A percentile compares a stretch with the other conserved stretches of the same genome.
Conservation (phyloP, 2,329 filamentous ascomycete genomes). For the Hypoxylon sp. region DNA sequence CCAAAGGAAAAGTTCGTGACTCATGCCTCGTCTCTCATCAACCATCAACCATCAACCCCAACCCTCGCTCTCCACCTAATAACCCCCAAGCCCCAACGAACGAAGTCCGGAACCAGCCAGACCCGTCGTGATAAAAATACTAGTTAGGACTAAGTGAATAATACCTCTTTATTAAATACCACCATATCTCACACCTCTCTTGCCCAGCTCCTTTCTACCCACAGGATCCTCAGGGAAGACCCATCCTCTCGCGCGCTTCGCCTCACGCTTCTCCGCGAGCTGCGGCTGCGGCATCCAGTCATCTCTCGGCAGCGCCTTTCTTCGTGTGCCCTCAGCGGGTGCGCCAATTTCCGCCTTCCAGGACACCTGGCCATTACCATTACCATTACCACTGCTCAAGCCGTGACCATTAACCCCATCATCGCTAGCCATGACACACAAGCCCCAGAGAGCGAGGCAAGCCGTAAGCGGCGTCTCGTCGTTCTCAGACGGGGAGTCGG, state of each 20-base stretch:
- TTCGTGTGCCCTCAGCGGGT: conserved; percentile 78
- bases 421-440: conserved; percentile 79
- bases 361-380: conserved; percentile 67
- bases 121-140: conserved; percentile 6
- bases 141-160: conserved; percentile 12
- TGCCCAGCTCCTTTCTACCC: conserved; percentile 79
- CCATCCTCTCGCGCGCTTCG: conserved; percentile 82
- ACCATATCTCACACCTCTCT: conserved; percentile 73
- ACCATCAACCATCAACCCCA: conserved; percentile 4
- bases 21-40: conserved; percentile 42
- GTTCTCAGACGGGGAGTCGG: conserved; percentile 39
- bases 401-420: conserved; percentile 72
- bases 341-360: conserved; percentile 83
- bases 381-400: conserved; percentile 56
- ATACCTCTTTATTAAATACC: conserved; percentile 54
- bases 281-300: conserved; percentile 82
- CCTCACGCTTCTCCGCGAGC: conserved; percentile 81
- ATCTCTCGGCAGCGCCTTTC: conserved; percentile 79
- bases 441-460: conserved; percentile 81
- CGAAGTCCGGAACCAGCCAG: conserved; percentile 34
- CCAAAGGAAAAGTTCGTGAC: conserved; percentile 26
- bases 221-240: conserved; percentile 81
- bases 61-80: background rate
- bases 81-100: conserved; percentile 4
- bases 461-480: conserved; percentile 73